Evolutionary conservation across 768 basidiomycete genomes (phyloP).

Genomic region (Suillus fuscotomentosus): DNA sequence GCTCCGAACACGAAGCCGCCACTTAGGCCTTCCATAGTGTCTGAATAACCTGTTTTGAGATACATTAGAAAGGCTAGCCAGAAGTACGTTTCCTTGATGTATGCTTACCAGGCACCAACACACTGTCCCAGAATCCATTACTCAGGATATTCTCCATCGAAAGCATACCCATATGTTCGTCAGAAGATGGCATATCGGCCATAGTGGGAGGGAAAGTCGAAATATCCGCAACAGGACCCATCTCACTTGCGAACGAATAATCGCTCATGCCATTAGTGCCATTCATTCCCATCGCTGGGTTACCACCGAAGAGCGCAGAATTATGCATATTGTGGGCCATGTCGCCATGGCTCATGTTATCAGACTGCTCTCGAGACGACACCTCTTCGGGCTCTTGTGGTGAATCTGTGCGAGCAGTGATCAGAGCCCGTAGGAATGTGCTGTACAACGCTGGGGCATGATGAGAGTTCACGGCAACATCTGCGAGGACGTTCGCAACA

Average conservation of each 20-base stretch:
- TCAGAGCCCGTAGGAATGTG: constrained; percentile 75
- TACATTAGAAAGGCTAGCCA: constrained; percentile 7
- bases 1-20: constrained; percentile 86
- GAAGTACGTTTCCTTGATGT: background rate
- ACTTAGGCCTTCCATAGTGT: constrained; percentile 77
- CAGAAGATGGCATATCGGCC: constrained; percentile 49
- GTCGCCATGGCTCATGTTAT: constrained; percentile 21
- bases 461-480: constrained; percentile 68
- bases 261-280: constrained; percentile 38
- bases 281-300: constrained; percentile 18
- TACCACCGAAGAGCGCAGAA: constrained; percentile 14
- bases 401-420: constrained; percentile 48
- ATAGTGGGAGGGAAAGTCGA: constrained; percentile 88
- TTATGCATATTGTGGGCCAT: constrained; percentile 23
- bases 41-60: constrained; percentile 60
- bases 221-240: constrained; percentile 82
- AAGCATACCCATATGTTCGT: constrained; percentile 46
- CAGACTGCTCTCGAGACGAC: constrained; percentile 20
- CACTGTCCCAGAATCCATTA: constrained; percentile 83
- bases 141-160: constrained; percentile 85
- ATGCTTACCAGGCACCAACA: constrained; percentile 77
- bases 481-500: constrained; percentile 78
- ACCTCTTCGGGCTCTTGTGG: constrained; percentile 25
- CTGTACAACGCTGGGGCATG: constrained; percentile 94
- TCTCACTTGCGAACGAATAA: constrained; percentile 77